These are phyloP conservation scores for Yarrowia keelungensis DNA, from an alignment of 805 yeast genomes.

Conservation along the genomic window DNA sequence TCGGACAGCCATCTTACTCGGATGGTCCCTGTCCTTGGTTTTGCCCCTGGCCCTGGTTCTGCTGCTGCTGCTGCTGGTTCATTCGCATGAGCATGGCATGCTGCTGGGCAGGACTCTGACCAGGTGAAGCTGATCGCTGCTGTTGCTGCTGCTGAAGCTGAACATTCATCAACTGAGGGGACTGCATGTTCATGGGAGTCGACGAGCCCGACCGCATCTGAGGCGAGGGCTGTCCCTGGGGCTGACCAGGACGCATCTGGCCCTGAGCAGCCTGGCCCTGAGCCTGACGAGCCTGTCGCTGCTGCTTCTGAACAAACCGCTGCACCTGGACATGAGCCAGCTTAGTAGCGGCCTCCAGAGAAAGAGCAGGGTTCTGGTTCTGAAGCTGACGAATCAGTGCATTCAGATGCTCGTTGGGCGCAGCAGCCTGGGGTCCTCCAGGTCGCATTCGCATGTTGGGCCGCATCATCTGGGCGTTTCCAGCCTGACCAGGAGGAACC, in stretches of 20 bases:
- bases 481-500: constrained; percentile 13
- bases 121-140: constrained; percentile 37
- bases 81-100: constrained; percentile 35
- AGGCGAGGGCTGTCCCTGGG: constrained; percentile 15
- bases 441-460: constrained; percentile 34
- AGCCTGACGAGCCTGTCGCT: constrained; percentile 41
- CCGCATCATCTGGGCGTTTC: constrained; percentile 28
- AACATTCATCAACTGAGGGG: constrained; percentile 37
- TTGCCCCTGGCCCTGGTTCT: constrained; percentile 24
- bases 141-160: constrained; percentile 37
- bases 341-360: constrained; percentile 49
- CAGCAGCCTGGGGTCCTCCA: constrained; percentile 25
- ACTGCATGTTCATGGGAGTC: constrained; percentile 39
- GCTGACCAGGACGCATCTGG: constrained; percentile 16
- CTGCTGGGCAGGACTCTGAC: constrained; percentile 38
- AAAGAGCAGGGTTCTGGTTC: constrained; percentile 46
- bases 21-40: constrained; percentile 34
- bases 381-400: constrained; percentile 44
- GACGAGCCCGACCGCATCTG: constrained; percentile 36
- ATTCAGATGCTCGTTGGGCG: constrained; percentile 43
- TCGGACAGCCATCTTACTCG: constrained; percentile 15
- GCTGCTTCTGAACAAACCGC: constrained; percentile 45
- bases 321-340: constrained; percentile 49
- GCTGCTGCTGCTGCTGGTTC: constrained; percentile 25
- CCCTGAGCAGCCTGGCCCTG: constrained; percentile 37